Percentiles rank a stretch among this genome's conserved stretches.
phyloP scores from a whole-genome alignment of 257 asterid species.

The Verbascum thapsus region DNA sequence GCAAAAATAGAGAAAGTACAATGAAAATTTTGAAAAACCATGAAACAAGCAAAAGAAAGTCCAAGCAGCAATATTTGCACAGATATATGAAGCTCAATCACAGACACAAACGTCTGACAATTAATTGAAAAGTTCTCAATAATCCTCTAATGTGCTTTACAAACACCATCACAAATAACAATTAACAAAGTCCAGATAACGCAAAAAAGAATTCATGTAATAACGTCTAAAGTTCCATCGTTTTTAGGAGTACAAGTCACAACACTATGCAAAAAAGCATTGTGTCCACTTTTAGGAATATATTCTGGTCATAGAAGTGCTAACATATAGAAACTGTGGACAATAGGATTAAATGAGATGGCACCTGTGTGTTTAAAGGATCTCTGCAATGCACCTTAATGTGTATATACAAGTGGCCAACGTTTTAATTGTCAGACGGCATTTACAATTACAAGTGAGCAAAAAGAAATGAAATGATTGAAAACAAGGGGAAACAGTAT shows the following conservation, averaged over 20 bases:
- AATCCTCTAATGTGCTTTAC: constrained; percentile 1
- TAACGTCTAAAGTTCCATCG: background rate
- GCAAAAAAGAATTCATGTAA: background rate
- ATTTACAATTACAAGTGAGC: background rate
- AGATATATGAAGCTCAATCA: constrained; percentile 6
- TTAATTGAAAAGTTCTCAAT: background rate
- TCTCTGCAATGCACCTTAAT: background rate
- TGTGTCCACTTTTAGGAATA: background rate
- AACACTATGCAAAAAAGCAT: constrained; percentile 1
- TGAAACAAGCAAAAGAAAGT: constrained; percentile 12
- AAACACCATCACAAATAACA: constrained; percentile 14
- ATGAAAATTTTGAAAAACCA: constrained; percentile 13
- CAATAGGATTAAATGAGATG: background rate
- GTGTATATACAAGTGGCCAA: background rate
- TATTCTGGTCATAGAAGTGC: background rate
- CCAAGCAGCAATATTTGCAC: background rate
- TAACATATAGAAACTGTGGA: background rate
- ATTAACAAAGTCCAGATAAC: constrained; percentile 7
- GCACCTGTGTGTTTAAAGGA: background rate
- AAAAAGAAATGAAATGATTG: background rate
- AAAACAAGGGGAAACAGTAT: background rate
- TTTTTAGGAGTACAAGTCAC: background rate
- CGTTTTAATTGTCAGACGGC: constrained; percentile 1
- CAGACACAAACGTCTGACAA: background rate
- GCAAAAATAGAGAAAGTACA: constrained; percentile 31